These are phyloP conservation scores for Auricularia auricula-judae DNA, from an alignment of 768 basidiomycete genomes.

Conservation along the genomic window DNA sequence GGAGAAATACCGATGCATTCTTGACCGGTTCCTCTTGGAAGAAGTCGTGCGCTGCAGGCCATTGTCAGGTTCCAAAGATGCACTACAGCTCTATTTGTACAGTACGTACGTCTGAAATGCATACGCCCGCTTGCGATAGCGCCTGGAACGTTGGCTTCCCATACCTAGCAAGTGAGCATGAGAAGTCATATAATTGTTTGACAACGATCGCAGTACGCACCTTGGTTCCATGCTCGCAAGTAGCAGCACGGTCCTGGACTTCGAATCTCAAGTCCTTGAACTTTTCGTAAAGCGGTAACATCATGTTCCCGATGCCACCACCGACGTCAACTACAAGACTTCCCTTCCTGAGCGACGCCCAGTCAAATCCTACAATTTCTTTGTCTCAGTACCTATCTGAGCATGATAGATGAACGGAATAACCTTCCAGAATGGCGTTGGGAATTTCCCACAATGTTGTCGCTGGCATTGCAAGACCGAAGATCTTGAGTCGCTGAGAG, in stretches of 20 bases:
- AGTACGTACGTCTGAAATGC: neutral
- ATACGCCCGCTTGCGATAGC: neutral
- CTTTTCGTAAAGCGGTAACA: conserved; percentile 22
- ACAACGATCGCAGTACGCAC: conserved; percentile 17
- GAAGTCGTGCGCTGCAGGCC: neutral
- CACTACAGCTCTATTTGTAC: neutral
- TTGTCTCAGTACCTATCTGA: neutral
- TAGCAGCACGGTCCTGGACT: conserved; percentile 21
- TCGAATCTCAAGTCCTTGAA: conserved; percentile 26
- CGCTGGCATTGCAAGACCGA: conserved; percentile 55
- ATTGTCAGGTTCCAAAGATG: neutral
- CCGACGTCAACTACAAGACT: conserved; percentile 30
- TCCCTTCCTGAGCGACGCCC: conserved; percentile 19
- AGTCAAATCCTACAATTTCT: conserved; percentile 21
- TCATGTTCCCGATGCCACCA: conserved; percentile 27
- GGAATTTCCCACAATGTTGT: neutral
- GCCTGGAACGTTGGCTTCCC: neutral
- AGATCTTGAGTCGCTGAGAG: conserved; percentile 51
- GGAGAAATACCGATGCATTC: conserved; percentile 18
- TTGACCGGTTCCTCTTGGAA: conserved; percentile 15
- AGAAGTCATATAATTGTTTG: conserved; percentile 14
- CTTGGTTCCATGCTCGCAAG: conserved; percentile 5
- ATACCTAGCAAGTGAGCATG: neutral
- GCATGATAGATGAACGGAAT: neutral
- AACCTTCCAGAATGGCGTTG: neutral